A percentile compares a stretch with the other conserved stretches of the same genome.
Evolutionary conservation across 2,329 filamentous ascomycete genomes (phyloP).

Genomic region (Alternaria ethzedia): DNA sequence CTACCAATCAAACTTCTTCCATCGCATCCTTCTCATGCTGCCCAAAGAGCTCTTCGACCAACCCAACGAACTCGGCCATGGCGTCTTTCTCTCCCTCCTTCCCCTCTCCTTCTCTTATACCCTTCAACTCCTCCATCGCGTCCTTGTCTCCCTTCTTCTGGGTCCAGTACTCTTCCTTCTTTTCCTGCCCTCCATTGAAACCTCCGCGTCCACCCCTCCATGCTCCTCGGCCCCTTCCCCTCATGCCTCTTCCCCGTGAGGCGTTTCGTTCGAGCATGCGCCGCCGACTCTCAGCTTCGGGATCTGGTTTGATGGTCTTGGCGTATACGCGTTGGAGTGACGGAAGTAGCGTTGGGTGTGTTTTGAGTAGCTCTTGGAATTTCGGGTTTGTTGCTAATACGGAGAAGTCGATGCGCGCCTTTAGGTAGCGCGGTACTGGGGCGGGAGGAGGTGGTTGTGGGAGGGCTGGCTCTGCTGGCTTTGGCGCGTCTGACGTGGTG

Average conservation of each 20-base stretch:
- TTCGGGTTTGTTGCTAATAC: conserved; percentile 34
- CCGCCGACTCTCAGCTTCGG: conserved; percentile 26
- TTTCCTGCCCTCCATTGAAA: conserved; percentile 9
- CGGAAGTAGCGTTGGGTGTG: conserved; percentile 30
- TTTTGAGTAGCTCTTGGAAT: conserved; percentile 36
- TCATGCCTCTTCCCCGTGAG: conserved; percentile 20
- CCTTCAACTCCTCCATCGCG: conserved; percentile 37
- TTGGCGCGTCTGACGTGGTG: conserved; percentile 1
- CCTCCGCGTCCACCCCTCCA: conserved; percentile 22
- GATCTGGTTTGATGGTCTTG: conserved; percentile 42
- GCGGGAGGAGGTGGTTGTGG: conserved; percentile 36
- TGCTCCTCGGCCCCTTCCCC: conserved; percentile 23
- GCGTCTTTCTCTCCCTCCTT: conserved; percentile 46
- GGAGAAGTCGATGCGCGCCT: conserved; percentile 40
- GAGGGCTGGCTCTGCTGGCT: conserved; percentile 12
- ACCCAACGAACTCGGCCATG: conserved; percentile 49
- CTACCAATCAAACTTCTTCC: background rate
- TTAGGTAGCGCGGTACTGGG: conserved; percentile 41
- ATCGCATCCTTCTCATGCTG: conserved; percentile 1
- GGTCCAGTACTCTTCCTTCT: conserved; percentile 29
- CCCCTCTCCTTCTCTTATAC: conserved; percentile 32
- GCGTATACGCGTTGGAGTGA: conserved; percentile 43
- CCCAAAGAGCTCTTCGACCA: conserved; percentile 36
- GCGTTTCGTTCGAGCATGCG: conserved; percentile 20
- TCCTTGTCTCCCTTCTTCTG: conserved; percentile 40